Evolutionary conservation across 2,329 filamentous ascomycete genomes (phyloP), one percentile per base, ranked within the genome.

Genomic region (Colletotrichum agaves): DNA sequence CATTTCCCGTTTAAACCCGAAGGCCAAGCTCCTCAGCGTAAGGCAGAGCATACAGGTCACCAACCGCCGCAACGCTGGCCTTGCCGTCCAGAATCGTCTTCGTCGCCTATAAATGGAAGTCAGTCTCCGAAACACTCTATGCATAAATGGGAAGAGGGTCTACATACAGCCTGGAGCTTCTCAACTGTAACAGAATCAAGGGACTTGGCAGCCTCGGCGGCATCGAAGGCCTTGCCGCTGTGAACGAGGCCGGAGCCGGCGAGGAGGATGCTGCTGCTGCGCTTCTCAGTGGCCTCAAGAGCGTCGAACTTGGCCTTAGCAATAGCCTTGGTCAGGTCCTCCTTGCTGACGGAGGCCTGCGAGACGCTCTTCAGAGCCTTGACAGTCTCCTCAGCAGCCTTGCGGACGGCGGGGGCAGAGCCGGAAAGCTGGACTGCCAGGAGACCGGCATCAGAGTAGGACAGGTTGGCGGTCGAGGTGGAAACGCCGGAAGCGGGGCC

Each of bases 11-110:
- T 88, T 97, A 99, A 88, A 97, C 93, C 80, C 91, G 93, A 78
- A 99, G 88, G 75, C 95, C 97, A 79, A 99, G 86, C 78, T 99
- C 96, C 83, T 94, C 93, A 73, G 94, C 96, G 78, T 91, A 99
- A 65, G 96, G 96, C 78, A 99, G 89, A 75, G 91, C 87, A 81
- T 93, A 91, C 75, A 99, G 87, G 79, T 99, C 96, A 80, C 96
- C 96, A 71, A 98, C 94, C 67, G 93, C 87, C 70, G 93, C 91
- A 71, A 98, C 92, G 61, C 93, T 91, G 58, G 95, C 94, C 87
- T 94, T 98, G 81, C 89, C 90, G 73, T 94, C 91, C 72, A 98
- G 85, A 74, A 98, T 87, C 77, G 90, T 85, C 87, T 97, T 97
- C 77, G 94, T 94, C 77, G 91, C 89, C 94, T 98, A 77, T 56